Conservation (phyloP, 2,329 filamentous ascomycete genomes). For the Sphaerulina vaccinii region DNA sequence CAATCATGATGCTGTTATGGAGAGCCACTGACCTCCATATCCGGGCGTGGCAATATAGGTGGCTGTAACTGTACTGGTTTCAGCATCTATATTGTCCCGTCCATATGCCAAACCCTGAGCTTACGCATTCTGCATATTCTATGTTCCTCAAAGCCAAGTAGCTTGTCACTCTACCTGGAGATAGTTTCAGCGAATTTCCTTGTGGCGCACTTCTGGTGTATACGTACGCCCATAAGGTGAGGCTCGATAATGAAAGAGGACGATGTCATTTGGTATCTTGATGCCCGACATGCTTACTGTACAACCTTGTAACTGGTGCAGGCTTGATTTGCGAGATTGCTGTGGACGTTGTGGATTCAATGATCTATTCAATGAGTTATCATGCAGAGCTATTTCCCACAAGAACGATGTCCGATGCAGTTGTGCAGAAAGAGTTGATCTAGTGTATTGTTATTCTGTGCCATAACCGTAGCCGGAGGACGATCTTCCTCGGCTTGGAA, state of each 20-base stretch:
- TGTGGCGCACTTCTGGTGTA: neutral
- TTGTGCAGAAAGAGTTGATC: too few species aligned
- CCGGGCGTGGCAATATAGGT: slow-evolving; percentile 63
- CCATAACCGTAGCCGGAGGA: too few species aligned
- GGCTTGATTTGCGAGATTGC: neutral
- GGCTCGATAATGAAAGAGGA: slow-evolving; percentile 65
- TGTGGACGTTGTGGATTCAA: neutral
- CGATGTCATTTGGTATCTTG: slow-evolving; percentile 45
- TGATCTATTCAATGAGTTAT: neutral
- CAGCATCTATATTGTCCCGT: slow-evolving; percentile 6
- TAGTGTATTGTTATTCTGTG: too few species aligned
- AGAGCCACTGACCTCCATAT: slow-evolving; percentile 45
- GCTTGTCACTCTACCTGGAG: slow-evolving; percentile 59
- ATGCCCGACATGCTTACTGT: slow-evolving; percentile 11
- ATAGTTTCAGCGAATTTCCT: neutral
- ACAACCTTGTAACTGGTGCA: too few species aligned
- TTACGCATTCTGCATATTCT: slow-evolving; percentile 65
- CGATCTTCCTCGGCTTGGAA: too few species aligned
- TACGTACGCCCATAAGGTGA: slow-evolving; percentile 57
- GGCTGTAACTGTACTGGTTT: slow-evolving; percentile 57
- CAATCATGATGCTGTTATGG: neutral
- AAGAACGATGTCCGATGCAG: too few species aligned
- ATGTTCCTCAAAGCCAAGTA: slow-evolving; percentile 67
- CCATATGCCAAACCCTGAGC: slow-evolving; percentile 32
- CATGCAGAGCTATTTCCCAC: too few species aligned